Percentiles rank a stretch among this genome's conserved stretches.
These are phyloP conservation scores for Candida nemodendra DNA, from an alignment of 805 yeast genomes.

Conservation along the genomic window DNA sequence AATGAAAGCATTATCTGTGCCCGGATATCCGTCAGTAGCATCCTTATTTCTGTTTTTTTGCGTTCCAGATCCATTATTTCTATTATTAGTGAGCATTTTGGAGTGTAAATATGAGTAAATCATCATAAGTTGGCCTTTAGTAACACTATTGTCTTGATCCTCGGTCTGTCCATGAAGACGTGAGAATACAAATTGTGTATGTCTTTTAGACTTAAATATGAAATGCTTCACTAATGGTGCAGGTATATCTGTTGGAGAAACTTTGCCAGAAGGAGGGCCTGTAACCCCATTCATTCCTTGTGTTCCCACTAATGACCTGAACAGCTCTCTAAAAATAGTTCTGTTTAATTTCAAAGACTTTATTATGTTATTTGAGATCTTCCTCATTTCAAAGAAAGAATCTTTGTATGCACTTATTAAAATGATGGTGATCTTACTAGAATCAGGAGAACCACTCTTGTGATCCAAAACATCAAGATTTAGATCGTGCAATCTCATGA, in stretches of 20 bases:
- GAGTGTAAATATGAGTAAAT: constrained; percentile 29
- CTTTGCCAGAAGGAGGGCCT: constrained; percentile 35
- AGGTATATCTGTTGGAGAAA: constrained; percentile 50
- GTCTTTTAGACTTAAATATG: constrained; percentile 67
- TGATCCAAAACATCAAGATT: constrained; percentile 20
- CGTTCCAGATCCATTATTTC: constrained; percentile 2
- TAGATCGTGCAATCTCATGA: constrained; percentile 30
- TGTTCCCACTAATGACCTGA: constrained; percentile 28
- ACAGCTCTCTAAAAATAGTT: constrained; percentile 30
- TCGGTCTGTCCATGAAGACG: constrained; percentile 19
- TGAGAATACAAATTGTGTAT: constrained; percentile 57
- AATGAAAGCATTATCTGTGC: constrained; percentile 7
- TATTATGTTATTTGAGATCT: constrained; percentile 53
- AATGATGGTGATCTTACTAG: constrained; percentile 39
- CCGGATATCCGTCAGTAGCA: background rate
- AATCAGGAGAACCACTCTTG: constrained; percentile 16
- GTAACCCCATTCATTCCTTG: constrained; percentile 29
- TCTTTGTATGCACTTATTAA: constrained; percentile 70
- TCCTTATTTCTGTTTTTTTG: background rate
- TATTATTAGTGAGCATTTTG: constrained; percentile 14
- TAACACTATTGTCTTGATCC: constrained; percentile 17
- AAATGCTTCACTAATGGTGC: constrained; percentile 72
- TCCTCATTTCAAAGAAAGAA: constrained; percentile 73
- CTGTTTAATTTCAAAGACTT: constrained; percentile 39
- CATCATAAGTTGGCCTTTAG: constrained; percentile 27